phyloP scores from a whole-genome alignment of 1,139 yeast species.

The Eremothecium sinecaudum region DNA sequence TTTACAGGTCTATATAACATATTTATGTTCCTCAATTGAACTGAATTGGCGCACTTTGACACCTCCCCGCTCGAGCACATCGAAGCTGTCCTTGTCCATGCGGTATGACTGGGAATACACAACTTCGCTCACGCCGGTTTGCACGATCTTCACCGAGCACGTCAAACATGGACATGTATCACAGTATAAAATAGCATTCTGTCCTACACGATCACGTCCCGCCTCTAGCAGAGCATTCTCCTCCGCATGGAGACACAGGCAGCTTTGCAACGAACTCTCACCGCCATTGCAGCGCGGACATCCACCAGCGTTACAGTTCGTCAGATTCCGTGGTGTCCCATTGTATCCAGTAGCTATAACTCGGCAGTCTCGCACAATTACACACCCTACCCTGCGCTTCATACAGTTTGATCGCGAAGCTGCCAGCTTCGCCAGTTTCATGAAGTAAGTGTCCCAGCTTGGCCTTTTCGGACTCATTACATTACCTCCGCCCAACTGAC shows the following conservation, averaged over 20 bases:
- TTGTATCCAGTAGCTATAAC: slow-evolving; percentile 95
- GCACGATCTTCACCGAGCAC: slow-evolving; percentile 90
- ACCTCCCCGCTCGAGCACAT: slow-evolving; percentile 65
- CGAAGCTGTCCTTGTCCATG: slow-evolving; percentile 71
- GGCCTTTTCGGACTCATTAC: slow-evolving; percentile 60
- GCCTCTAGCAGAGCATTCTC: slow-evolving; percentile 93
- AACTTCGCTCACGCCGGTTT: slow-evolving; percentile 85
- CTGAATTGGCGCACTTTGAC: slow-evolving; percentile 64
- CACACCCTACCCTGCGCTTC: slow-evolving; percentile 96
- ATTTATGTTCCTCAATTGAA: slow-evolving; percentile 23
- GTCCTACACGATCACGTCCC: slow-evolving; percentile 79
- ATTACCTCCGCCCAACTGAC: slow-evolving; percentile 15
- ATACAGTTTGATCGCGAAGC: slow-evolving; percentile 90
- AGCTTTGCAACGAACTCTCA: slow-evolving; percentile 56
- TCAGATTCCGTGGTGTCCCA: slow-evolving; percentile 86
- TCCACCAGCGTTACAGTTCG: slow-evolving; percentile 92
- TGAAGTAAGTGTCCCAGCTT: slow-evolving; percentile 91
- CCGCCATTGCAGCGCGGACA: slow-evolving; percentile 75
- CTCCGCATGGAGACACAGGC: slow-evolving; percentile 92
- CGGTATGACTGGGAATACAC: slow-evolving; percentile 87
- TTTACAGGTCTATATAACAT: slow-evolving; percentile 11
- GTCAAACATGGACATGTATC: slow-evolving; percentile 97
- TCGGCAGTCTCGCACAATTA: slow-evolving; percentile 72
- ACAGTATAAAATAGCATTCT: slow-evolving; percentile 62
- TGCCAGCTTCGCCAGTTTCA: slow-evolving; percentile 87